These are phyloP conservation scores for Penicillium coprophilum DNA, from an alignment of 495 filamentous ascomycete species.

Conservation along the genomic window DNA sequence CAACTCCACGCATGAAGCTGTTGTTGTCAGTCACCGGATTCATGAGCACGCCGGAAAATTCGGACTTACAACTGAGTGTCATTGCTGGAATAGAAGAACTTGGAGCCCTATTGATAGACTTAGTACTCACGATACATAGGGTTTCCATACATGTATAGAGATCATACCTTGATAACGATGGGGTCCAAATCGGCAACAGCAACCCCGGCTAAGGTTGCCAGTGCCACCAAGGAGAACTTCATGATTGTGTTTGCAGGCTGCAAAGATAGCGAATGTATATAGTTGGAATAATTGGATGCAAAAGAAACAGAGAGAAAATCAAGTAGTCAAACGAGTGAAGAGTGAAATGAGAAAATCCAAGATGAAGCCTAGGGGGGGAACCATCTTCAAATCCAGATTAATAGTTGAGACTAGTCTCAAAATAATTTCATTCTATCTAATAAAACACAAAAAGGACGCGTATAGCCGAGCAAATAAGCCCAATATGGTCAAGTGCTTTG, in stretches of 20 bases:
- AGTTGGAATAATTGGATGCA: conserved; percentile 2
- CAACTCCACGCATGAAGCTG: conserved; percentile 80
- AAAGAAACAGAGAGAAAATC: conserved; percentile 8
- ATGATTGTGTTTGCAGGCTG: conserved; percentile 24
- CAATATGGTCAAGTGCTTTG: background rate
- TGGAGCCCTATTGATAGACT: conserved; percentile 53
- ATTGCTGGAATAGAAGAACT: conserved; percentile 78
- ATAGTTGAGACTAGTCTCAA: conserved; percentile 9
- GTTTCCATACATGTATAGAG: background rate
- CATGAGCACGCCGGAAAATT: background rate
- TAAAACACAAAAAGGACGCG: conserved; percentile 18
- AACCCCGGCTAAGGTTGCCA: conserved; percentile 50
- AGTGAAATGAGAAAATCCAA: conserved; percentile 9
- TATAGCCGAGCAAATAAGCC: conserved; percentile 19
- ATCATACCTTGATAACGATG: conserved; percentile 64
- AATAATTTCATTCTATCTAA: conserved; percentile 3
- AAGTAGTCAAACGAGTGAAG: conserved; percentile 20
- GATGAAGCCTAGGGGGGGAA: background rate
- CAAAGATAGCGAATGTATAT: conserved; percentile 22
- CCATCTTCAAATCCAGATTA: conserved; percentile 19
- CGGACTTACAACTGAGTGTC: conserved; percentile 74
- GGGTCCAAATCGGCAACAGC: conserved; percentile 61
- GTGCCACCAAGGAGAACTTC: conserved; percentile 46
- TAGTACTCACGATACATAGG: background rate
- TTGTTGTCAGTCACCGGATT: conserved; percentile 13